Base-by-base conservation (phyloP, 306 rosid genomes). In the Senna tora region DNA sequence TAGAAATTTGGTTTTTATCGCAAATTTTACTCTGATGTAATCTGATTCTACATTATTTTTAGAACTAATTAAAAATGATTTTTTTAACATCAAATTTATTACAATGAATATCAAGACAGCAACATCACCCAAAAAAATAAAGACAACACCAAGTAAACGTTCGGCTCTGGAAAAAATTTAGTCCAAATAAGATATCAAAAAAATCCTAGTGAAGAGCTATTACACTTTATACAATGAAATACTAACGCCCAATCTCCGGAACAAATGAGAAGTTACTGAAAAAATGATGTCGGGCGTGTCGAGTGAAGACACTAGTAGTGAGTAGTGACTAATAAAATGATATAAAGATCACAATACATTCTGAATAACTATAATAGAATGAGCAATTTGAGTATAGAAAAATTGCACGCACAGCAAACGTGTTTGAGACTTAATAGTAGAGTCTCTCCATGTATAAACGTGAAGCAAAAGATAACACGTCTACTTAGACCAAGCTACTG, bases 401-500 rank as follows among this genome's bases (percentile, higher is more conserved):
- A 54, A 62, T 43, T 53, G 56, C 76, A 9, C 5, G 16, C 65
- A 36, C 67, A 74, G 51, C 17, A 46, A 39, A 60, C 70, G 14
- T n/a, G 55, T 30, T 58, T 1, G 6, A 32, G 11, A 10, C 46
- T 41, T 3, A 28, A 63, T 38, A 71, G n/a, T 33, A 74, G 36
- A 9, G 11, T 41, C 65, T 56, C 56, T 75, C 36, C 45, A 12
- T 33, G 28, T 28, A 52, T 60, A 34, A 59, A 36, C 4, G 50
- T 3, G 17, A 33, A 6, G 15, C 43, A 15, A 51, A 34, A 10
- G 33, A 20, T 34, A 53, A 53, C 67, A 17, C 15, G 63, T 52
- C 96, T 89, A 92, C 89, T 93, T 93, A 0, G 98, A 80, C 98
- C 98, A 90, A 69, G 92, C 97, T 59, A 84, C 98, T 8, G 98